These are phyloP conservation scores for Clitoria ternatea DNA, from an alignment of 306 rosid genomes.

Conservation along the genomic window DNA sequence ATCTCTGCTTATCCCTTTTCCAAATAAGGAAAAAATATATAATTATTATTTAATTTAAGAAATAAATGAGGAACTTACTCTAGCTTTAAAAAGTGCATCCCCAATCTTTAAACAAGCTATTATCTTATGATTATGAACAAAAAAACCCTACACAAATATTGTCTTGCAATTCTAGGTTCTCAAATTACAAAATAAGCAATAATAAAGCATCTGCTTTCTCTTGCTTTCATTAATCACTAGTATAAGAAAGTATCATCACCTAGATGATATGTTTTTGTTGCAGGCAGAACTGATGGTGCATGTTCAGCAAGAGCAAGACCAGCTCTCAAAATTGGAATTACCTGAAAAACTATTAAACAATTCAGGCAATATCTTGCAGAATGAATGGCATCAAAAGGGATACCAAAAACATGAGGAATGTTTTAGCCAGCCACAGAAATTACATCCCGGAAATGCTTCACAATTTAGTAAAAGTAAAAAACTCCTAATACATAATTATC, in stretches of 20 bases:
- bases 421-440: not conserved
- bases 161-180: not conserved
- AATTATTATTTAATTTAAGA: slow-evolving; percentile 7
- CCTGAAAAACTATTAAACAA: slow-evolving; percentile 46
- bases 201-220: not conserved
- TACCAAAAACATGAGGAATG: not conserved
- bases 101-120: not conserved
- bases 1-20: slow-evolving; percentile 67
- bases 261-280: slow-evolving; percentile 78
- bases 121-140: not conserved
- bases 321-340: slow-evolving; percentile 88
- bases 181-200: slow-evolving; percentile 2
- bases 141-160: not conserved
- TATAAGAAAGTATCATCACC: slow-evolving; percentile 52
- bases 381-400: not conserved
- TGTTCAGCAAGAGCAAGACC: slow-evolving; percentile 89
- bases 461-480: not conserved
- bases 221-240: not conserved
- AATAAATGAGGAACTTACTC: not conserved
- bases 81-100: not conserved
- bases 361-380: slow-evolving; percentile 26
- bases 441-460: not conserved
- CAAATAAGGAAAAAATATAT: slow-evolving; percentile 20
- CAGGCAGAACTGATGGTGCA: slow-evolving; percentile 76
- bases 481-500: not conserved